Conservation (phyloP, 2,329 filamentous ascomycete species). For the Aspergillus versicolor region DNA sequence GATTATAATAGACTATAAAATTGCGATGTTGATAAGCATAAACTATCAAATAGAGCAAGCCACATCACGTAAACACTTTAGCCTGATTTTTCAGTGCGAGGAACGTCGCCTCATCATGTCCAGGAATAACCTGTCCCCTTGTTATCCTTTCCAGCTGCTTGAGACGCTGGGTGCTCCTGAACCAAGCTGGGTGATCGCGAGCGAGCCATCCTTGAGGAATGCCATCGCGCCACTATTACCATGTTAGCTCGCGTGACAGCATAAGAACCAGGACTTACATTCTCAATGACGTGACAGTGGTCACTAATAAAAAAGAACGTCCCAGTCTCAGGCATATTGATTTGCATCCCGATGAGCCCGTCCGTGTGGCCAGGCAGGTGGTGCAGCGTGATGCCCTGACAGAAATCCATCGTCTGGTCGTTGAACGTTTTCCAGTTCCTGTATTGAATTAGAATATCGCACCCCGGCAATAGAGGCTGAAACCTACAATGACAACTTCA, state of each 20-base stretch:
- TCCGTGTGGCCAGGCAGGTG: conserved; percentile 12
- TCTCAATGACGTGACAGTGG: conserved; percentile 16
- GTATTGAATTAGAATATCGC: too few species aligned
- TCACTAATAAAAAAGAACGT: conserved; percentile 16
- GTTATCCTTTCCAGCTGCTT: conserved; percentile 12
- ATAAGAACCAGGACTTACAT: not conserved
- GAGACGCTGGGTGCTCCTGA: conserved; percentile 14
- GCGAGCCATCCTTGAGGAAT: conserved; percentile 16
- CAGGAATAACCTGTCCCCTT: conserved; percentile 12
- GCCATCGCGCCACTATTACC: conserved; percentile 11
- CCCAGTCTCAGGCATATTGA: conserved; percentile 12
- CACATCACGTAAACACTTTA: not conserved
- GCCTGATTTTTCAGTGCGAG: conserved; percentile 5
- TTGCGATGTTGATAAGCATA: too few species aligned
- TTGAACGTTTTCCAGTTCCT: conserved; percentile 16
- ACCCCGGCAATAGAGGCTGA: too few species aligned
- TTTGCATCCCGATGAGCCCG: conserved; percentile 13
- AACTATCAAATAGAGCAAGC: too few species aligned
- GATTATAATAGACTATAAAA: too few species aligned
- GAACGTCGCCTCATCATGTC: conserved; percentile 12
- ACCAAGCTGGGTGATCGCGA: conserved; percentile 14
- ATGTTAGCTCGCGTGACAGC: not conserved
- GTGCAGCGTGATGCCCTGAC: conserved; percentile 15
- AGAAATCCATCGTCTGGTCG: conserved; percentile 13
- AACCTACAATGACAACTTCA: conserved; percentile 6